These are phyloP conservation scores for Corynespora cassiicola DNA, from an alignment of 2,329 filamentous ascomycete species.

Conservation along the genomic window DNA sequence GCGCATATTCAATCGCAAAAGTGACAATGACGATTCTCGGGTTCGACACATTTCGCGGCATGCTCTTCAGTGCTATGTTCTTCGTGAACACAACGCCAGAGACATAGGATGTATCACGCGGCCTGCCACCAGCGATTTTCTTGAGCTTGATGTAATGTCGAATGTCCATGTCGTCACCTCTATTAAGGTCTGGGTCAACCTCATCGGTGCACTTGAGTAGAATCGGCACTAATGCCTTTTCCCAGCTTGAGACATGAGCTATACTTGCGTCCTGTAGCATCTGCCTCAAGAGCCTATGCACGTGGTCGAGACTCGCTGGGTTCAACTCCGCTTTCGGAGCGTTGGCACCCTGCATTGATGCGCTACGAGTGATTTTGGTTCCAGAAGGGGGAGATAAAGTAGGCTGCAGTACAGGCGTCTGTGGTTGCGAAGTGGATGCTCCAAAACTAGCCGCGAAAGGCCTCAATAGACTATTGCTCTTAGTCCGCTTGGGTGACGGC, in stretches of 20 bases:
- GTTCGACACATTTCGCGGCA: slow-evolving; percentile 83
- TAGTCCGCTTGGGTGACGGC: slow-evolving; percentile 72
- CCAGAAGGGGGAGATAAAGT: slow-evolving; percentile 32
- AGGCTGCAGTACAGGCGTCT: slow-evolving; percentile 30
- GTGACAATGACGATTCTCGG: slow-evolving; percentile 92
- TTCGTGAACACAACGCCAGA: slow-evolving; percentile 98
- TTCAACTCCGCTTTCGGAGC: slow-evolving; percentile 85
- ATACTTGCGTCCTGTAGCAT: slow-evolving; percentile 79
- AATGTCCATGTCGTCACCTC: slow-evolving; percentile 95
- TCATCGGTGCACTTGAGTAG: slow-evolving; percentile 91
- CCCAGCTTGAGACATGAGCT: slow-evolving; percentile 78
- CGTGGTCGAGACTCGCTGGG: slow-evolving; percentile 84
- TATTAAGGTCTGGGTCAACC: slow-evolving; percentile 88
- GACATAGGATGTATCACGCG: slow-evolving; percentile 93
- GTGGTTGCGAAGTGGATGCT: slow-evolving; percentile 20
- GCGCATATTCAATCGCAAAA: slow-evolving; percentile 94
- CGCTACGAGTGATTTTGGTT: slow-evolving; percentile 68
- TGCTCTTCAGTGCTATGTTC: slow-evolving; percentile 93
- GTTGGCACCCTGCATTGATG: slow-evolving; percentile 78
- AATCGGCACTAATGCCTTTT: slow-evolving; percentile 88
- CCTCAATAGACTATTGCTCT: slow-evolving; percentile 61
- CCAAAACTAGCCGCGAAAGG: slow-evolving; percentile 50
- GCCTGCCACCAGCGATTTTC: slow-evolving; percentile 88
- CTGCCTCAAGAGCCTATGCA: slow-evolving; percentile 83
- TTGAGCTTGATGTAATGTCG: slow-evolving; percentile 97